phyloP scores from a whole-genome alignment of 2,329 filamentous ascomycete species.

The Rachicladosporium sp. region DNA sequence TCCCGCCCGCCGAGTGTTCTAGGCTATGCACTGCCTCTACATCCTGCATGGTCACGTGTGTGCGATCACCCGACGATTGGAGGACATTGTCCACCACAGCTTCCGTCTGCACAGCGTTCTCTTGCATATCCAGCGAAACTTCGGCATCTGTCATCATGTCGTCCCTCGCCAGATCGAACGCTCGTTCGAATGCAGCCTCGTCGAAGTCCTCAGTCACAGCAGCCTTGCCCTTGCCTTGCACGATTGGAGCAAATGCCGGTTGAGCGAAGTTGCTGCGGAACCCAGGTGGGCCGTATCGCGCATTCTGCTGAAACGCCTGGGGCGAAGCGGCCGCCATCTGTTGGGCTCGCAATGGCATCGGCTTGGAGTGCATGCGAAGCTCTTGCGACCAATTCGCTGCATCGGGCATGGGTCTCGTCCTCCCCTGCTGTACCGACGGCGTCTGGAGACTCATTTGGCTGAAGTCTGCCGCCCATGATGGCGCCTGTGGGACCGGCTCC shows the following conservation, averaged over 20 bases:
- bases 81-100: neutral
- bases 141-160: conserved; percentile 23
- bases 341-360: conserved; percentile 19
- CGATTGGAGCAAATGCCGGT: conserved; percentile 7
- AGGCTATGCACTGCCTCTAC: neutral
- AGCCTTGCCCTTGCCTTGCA: conserved; percentile 20
- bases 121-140: too few relatives aligned
- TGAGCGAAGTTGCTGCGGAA: conserved; percentile 19
- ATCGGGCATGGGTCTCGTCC: conserved; percentile 22
- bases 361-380: conserved; percentile 37
- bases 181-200: conserved; percentile 43
- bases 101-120: neutral
- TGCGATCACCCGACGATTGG: neutral
- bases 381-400: conserved; percentile 45
- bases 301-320: conserved; percentile 20
- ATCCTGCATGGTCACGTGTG: conserved; percentile 1
- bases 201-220: conserved; percentile 34
- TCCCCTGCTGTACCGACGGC: conserved; percentile 10
- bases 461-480: conserved; percentile 39
- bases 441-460: conserved; percentile 33
- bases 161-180: conserved; percentile 38
- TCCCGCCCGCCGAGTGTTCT: neutral
- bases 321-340: conserved; percentile 15
- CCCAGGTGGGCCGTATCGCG: conserved; percentile 17
- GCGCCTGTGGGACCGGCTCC: conserved; percentile 10